A percentile compares a stretch with the other conserved stretches of the same genome.
Conservation (phyloP, 768 basidiomycete genomes). For the Lactifluus volemus region DNA sequence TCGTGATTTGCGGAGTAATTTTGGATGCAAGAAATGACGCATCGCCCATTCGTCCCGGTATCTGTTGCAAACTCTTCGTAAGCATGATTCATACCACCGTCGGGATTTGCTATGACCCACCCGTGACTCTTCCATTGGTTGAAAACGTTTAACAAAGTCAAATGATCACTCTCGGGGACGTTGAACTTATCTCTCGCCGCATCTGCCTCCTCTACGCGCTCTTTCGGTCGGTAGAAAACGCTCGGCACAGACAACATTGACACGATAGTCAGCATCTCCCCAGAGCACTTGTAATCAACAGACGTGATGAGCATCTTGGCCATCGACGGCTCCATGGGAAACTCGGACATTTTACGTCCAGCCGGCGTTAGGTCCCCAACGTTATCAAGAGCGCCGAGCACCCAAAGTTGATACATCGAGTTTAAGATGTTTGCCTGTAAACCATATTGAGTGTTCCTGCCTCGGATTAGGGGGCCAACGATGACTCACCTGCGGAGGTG, state of each 20-base stretch:
- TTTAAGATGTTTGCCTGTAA: conserved; percentile 88
- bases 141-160: conserved; percentile 93
- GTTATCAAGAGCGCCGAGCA: conserved; percentile 94
- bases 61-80: conserved; percentile 30
- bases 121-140: conserved; percentile 97
- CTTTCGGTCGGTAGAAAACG: conserved; percentile 96
- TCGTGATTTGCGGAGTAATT: conserved; percentile 86
- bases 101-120: conserved; percentile 35
- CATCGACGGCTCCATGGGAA: conserved; percentile 99
- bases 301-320: conserved; percentile 98
- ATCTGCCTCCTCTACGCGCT: conserved; percentile 95
- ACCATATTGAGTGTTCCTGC: neutral
- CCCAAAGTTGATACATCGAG: conserved; percentile 99
- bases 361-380: conserved; percentile 90
- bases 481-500: conserved; percentile 82
- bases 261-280: conserved; percentile 97
- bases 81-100: neutral
- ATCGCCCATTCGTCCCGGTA: conserved; percentile 93
- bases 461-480: neutral
- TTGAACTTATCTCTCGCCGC: conserved; percentile 98
- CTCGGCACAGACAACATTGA: conserved; percentile 98
- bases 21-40: conserved; percentile 94
- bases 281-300: conserved; percentile 87
- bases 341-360: conserved; percentile 97
- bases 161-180: conserved; percentile 95